Percentiles rank a stretch among this genome's conserved stretches.
These are phyloP conservation scores for Mycena belliarum DNA, from an alignment of 768 basidiomycete genomes.

Conservation along the genomic window DNA sequence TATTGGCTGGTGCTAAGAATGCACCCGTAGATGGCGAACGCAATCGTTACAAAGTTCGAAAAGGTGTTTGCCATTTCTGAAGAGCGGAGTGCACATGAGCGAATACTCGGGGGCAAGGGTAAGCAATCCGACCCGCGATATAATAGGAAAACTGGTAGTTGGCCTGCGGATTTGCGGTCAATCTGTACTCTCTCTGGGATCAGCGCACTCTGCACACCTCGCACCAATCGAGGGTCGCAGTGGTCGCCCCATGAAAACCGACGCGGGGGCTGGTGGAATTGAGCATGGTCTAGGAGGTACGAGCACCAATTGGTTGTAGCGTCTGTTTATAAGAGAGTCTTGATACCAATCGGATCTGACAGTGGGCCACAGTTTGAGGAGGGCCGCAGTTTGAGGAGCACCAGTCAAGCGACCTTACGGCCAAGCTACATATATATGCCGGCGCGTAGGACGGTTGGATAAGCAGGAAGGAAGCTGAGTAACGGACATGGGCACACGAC, in stretches of 20 bases:
- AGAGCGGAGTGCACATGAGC: not conserved
- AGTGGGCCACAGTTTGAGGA: too few species aligned
- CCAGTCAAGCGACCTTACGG: too few species aligned
- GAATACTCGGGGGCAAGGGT: not conserved
- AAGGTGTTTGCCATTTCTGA: constrained; percentile 70
- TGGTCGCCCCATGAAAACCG: constrained; percentile 65
- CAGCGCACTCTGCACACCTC: constrained; percentile 42
- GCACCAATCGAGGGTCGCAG: constrained; percentile 75
- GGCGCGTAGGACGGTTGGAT: too few species aligned
- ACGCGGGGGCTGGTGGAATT: constrained; percentile 35
- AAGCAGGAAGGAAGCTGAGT: too few species aligned
- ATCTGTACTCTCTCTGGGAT: not conserved
- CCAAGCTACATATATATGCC: too few species aligned
- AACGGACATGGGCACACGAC: too few species aligned
- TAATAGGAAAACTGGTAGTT: constrained; percentile 81
- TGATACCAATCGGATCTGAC: too few species aligned
- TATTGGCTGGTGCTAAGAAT: constrained; percentile 18
- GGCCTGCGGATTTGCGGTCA: constrained; percentile 39
- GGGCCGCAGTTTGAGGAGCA: too few species aligned
- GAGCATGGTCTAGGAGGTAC: constrained; percentile 39
- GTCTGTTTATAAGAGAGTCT: too few species aligned
- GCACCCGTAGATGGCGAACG: constrained; percentile 51
- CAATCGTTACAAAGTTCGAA: constrained; percentile 66
- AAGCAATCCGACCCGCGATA: constrained; percentile 43
- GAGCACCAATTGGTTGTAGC: too few species aligned